Conservation (phyloP, 2,329 filamentous ascomycete species). For the Lecanicillium sp. region DNA sequence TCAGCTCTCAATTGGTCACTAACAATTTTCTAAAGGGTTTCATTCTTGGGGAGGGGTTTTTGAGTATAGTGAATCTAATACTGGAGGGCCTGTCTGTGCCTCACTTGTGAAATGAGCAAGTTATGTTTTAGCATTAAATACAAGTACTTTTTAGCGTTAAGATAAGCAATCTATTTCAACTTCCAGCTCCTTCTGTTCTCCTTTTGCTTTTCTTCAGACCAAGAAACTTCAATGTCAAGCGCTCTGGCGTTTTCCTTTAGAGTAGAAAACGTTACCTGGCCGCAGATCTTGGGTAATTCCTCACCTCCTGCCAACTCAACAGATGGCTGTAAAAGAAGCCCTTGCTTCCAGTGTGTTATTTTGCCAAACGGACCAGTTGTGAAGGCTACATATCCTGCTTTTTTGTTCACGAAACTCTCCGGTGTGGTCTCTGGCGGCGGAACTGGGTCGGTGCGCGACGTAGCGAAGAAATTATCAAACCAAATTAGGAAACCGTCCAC, state of each 20-base stretch:
- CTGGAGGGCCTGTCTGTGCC: constrained; percentile 71
- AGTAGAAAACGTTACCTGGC: constrained; percentile 62
- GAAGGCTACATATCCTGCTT: constrained; percentile 64
- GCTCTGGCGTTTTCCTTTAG: constrained; percentile 61
- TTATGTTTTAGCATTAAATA: not conserved
- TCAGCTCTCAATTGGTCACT: constrained; percentile 5
- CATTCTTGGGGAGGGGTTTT: constrained; percentile 83
- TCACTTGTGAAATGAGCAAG: constrained; percentile 59
- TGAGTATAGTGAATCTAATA: constrained; percentile 83
- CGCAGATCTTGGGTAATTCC: constrained; percentile 51
- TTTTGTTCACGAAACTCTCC: constrained; percentile 50
- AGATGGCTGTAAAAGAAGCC: constrained; percentile 61
- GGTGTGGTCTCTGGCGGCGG: constrained; percentile 46
- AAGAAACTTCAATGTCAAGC: constrained; percentile 55
- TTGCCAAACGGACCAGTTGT: constrained; percentile 73
- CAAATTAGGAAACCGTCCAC: constrained; percentile 87
- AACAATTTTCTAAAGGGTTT: constrained; percentile 52
- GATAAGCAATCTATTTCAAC: constrained; percentile 35
- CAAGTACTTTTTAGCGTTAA: not conserved
- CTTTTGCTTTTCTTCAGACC: constrained; percentile 39
- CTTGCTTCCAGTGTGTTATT: constrained; percentile 88
- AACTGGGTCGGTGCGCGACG: constrained; percentile 43
- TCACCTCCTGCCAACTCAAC: constrained; percentile 40
- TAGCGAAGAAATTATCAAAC: constrained; percentile 90
- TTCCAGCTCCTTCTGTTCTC: constrained; percentile 42